phyloP scores from a whole-genome alignment of 176 grass and related monocot species.

The Cymbopogon citratus region DNA sequence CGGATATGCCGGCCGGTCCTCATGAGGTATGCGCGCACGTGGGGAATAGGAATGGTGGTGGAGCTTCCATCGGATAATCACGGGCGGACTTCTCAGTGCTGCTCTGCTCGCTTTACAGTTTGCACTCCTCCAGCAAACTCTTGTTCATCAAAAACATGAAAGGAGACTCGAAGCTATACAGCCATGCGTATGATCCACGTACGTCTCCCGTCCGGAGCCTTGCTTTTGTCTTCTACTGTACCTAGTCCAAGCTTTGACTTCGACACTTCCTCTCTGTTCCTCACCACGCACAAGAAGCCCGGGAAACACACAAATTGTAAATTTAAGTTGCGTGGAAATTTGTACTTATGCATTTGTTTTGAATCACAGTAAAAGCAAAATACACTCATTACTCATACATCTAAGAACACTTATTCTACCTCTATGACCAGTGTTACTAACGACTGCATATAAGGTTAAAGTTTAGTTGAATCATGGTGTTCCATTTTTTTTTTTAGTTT shows the following conservation, averaged over 20 bases:
- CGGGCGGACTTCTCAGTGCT: constrained; percentile 7
- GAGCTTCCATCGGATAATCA: constrained; percentile 31
- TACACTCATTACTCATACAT: no score
- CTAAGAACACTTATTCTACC: no score
- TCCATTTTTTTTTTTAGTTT: no score
- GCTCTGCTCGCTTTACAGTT: not conserved
- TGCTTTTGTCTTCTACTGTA: not conserved
- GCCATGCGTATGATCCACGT: not conserved
- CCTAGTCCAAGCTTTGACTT: constrained; percentile 4
- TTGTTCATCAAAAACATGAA: not conserved
- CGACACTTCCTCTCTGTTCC: not conserved
- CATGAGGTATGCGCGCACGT: constrained; percentile 7
- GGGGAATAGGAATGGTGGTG: constrained; percentile 7
- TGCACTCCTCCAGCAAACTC: constrained; percentile 23
- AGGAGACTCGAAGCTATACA: not conserved
- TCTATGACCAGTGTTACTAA: no score
- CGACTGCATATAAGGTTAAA: no score
- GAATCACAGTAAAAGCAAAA: no score
- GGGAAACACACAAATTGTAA: not conserved
- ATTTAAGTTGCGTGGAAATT: no score
- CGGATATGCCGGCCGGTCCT: constrained; percentile 10
- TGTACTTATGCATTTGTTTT: no score
- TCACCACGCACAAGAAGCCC: not conserved
- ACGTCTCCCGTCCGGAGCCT: no score
- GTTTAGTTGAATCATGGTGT: no score